Conservation (phyloP, 1,284 basidiomycete genomes). For the Cutaneotrichosporon curvatum region DNA sequence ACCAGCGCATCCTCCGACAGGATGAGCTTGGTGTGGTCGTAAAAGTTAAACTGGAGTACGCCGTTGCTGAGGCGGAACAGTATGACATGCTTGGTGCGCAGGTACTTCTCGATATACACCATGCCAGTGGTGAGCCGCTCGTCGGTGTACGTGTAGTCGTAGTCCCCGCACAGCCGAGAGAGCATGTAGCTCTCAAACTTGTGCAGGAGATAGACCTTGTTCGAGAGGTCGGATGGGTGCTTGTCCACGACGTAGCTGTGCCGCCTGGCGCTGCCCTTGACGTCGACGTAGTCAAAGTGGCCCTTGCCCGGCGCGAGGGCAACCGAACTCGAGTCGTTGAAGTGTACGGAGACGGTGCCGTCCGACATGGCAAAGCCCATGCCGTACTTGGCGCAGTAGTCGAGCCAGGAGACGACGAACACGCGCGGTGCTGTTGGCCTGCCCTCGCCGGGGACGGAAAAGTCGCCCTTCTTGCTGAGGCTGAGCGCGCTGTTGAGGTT, state of each 20-base stretch:
- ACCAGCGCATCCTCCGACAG: constrained; percentile 70
- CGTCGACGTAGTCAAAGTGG: constrained; percentile 75
- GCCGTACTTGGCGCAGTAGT: constrained; percentile 97
- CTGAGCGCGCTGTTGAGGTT: constrained; percentile 53
- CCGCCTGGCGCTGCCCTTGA: constrained; percentile 19
- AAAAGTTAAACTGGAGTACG: constrained; percentile 88
- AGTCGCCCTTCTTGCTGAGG: not conserved
- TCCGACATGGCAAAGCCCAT: constrained; percentile 96
- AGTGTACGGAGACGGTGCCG: constrained; percentile 88
- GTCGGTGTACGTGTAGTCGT: constrained; percentile 70
- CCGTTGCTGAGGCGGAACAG: constrained; percentile 94
- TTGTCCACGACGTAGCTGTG: constrained; percentile 39
- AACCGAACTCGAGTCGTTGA: constrained; percentile 86
- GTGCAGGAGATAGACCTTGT: constrained; percentile 80
- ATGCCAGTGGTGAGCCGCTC: constrained; percentile 63
- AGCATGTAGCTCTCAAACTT: constrained; percentile 92
- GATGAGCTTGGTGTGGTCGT: constrained; percentile 93
- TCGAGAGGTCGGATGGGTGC: constrained; percentile 58
- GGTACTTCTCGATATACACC: constrained; percentile 91
- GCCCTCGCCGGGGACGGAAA: not conserved
- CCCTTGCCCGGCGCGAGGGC: constrained; percentile 74
- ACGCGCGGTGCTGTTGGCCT: constrained; percentile 56
- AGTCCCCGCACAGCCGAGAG: constrained; percentile 71
- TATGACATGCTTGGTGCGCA: constrained; percentile 93
- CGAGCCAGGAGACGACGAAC: constrained; percentile 95